phyloP scores from a whole-genome alignment of 345 rosid genomes.

The Mercurialis annua region DNA sequence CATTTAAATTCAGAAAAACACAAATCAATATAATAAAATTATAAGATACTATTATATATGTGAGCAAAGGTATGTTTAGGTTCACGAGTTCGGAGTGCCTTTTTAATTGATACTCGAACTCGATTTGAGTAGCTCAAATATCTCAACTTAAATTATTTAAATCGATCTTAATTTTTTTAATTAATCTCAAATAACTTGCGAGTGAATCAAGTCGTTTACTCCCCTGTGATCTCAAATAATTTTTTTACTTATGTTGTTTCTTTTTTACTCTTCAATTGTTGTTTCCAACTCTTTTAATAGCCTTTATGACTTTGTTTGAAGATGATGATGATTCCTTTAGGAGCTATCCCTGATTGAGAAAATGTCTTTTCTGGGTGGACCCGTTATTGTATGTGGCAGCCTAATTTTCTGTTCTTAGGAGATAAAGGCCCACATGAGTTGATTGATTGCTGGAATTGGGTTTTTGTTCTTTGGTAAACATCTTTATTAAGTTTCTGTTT shows the following conservation, averaged over 20 bases:
- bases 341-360: slow-evolving; percentile 28
- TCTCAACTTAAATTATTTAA: too few species aligned
- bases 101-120: too few species aligned
- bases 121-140: too few species aligned
- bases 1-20: too few species aligned
- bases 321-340: slow-evolving; percentile 31
- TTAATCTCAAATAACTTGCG: too few species aligned
- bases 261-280: neutral
- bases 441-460: slow-evolving; percentile 31
- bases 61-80: too few species aligned
- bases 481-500: slow-evolving; percentile 23
- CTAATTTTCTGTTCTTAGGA: slow-evolving; percentile 29
- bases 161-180: too few species aligned
- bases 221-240: too few species aligned
- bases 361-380: slow-evolving; percentile 36
- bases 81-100: too few species aligned
- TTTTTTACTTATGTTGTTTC: neutral
- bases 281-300: slow-evolving; percentile 29
- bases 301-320: slow-evolving; percentile 23
- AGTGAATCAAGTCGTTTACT: too few species aligned
- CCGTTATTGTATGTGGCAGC: slow-evolving; percentile 21
- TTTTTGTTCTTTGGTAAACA: slow-evolving; percentile 15
- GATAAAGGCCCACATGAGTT: slow-evolving; percentile 33
- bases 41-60: too few species aligned
- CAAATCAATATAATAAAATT: too few species aligned